Base-by-base conservation (phyloP, 2,329 filamentous ascomycete genomes). In the Calonectria hawksworthii region DNA sequence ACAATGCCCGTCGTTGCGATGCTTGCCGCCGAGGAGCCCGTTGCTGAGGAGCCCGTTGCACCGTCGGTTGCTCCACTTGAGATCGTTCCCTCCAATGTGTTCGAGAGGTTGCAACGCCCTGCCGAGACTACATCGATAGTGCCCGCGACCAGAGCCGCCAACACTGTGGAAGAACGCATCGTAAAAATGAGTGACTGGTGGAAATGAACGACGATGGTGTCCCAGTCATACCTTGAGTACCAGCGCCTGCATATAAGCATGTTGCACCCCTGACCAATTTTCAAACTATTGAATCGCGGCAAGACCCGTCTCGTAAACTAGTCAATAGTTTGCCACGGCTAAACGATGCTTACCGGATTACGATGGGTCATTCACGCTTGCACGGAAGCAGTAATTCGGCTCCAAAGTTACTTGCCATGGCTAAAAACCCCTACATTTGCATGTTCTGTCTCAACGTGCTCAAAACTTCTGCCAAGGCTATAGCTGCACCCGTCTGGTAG, bases 81-180 rank as follows among this genome's bases (percentile, higher is more conserved):
- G 9, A 23, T 8, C n/a, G 54, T 36, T n/a, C 32, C 54, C 41
- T n/a, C 36, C 41, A 70, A 23, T 7, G 64, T 41, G 2, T 36
- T 36, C 3, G 72, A 76, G 11, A 76, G 76, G 9, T 74, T 75
- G 18, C 78, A 80, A 3, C 36, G 59, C 8, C 77, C 67, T 0
- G 77, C 78, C 2, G 68, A 34, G 18, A 47, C 70, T 4, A 68
- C 59, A 16, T 76, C 73, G 4, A 75, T 13, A 0, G 68, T 56
- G 14, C 63, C 54, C 0, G 34, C 56, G 32, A 74, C 74, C 34
- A 80, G 23, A 34, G 70, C 77, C 68, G 71, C 63, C 7, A 79
- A 59, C 21, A 59, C 30, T 6, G 69, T 52, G 10, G 73, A n/a
- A 4, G 68, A 78, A 23, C 77, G 77, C 78, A 80, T 80, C 51